These are phyloP conservation scores for Taphrina betulina DNA, from an alignment of 1,139 yeast genomes.

Conservation along the genomic window DNA sequence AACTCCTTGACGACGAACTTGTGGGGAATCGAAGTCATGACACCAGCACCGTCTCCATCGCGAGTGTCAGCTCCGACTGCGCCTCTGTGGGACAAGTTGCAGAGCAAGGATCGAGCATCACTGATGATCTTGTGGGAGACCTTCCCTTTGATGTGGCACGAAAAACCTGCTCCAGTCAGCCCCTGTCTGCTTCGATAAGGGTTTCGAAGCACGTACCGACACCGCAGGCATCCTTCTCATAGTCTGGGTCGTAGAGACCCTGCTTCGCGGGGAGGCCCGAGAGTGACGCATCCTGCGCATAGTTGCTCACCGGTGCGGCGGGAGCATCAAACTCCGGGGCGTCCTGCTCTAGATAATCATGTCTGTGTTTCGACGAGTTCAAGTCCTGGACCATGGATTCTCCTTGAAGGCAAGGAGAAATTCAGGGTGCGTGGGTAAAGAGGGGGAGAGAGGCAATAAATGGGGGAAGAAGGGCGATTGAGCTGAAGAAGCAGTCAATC, in stretches of 20 bases:
- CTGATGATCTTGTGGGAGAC: conserved; percentile 89
- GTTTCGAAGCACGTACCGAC: conserved; percentile 56
- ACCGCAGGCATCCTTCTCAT: conserved; percentile 97
- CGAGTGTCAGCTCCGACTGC: conserved; percentile 94
- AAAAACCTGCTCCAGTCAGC: conserved; percentile 50
- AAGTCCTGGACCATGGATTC: conserved; percentile 28
- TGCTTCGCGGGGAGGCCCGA: conserved; percentile 84
- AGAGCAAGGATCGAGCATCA: conserved; percentile 75
- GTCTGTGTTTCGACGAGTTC: conserved; percentile 14
- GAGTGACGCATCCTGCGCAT: conserved; percentile 85
- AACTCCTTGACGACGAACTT: conserved; percentile 82
- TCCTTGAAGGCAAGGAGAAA: conserved; percentile 18
- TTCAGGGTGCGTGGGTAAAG: neutral
- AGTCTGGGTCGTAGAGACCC: conserved; percentile 91
- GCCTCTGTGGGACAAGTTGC: conserved; percentile 99
- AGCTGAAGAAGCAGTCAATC: neutral
- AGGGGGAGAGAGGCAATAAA: neutral
- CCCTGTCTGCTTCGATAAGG: neutral
- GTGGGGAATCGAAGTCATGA: conserved; percentile 89
- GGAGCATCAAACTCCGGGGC: conserved; percentile 21
- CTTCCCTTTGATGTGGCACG: conserved; percentile 87
- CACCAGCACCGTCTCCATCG: conserved; percentile 99
- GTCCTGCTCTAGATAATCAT: conserved; percentile 14
- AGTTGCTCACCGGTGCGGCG: conserved; percentile 51
- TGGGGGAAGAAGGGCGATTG: conserved; percentile 5